Evolutionary conservation across 2,329 filamentous ascomycete genomes (phyloP), one percentile per base, ranked within the genome.

Genomic region (Spiromastix sp.): DNA sequence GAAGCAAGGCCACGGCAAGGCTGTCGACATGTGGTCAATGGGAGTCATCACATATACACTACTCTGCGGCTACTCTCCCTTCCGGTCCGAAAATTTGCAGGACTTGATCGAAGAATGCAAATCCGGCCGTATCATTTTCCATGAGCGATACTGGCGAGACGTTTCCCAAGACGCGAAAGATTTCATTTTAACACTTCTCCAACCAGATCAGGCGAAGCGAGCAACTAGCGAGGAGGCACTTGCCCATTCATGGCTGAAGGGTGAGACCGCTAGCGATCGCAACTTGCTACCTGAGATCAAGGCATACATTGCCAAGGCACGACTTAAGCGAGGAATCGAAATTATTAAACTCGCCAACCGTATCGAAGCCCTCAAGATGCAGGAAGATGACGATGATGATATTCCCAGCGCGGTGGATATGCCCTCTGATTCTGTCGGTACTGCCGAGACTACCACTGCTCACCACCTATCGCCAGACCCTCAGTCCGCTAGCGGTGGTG

Each of bases 21-120:
- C 91, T 4, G 91, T 96, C 21, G 91, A 98, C 57, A 94, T 98
- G 85, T 98, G 91, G 91, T 96, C 91, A 3, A 74, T 98, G 63
- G 91, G 91, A 43, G 91, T 98, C 52, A 98, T 98, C 53, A 96
- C 91, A 27, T 98, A 98, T 64, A 98, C 91, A 11, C 72, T 98
- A 18, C 81, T 98, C 34, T 98, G 93, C 57, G 91, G 91, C 48
- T 98, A 98, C 68, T 95, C 89, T 29, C 91, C 91, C 13, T 98
- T 98, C 74, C 80, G 91, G 48, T 91, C 86, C 42, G 91, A 98
- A 67, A 94, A 84, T 52, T 70, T 98, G 32, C 74, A 81, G 46
- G 91, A 96, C 51, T 71, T 98, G 46, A 93, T 98, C 47, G 85
- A 95, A 44, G 91, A 98, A 64, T 96, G 87, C 65, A 85, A 77